Evolutionary conservation across 202 grass and related monocot species (phyloP).

Genomic region (Dendrocalamus latiflorus): DNA sequence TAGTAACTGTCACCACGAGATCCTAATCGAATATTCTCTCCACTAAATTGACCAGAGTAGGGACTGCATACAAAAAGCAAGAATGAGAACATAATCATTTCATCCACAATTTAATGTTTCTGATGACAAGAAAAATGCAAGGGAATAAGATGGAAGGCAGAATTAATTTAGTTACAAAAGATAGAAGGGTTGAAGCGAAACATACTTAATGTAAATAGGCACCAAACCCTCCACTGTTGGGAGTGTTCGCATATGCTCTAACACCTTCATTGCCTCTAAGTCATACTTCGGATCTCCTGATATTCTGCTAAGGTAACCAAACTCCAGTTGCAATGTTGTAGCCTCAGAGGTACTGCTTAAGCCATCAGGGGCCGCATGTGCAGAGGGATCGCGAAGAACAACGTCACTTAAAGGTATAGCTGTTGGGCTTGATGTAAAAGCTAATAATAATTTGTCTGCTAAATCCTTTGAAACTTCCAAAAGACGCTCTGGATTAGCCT

Average conservation of each 20-base stretch:
- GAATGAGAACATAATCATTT: constrained; percentile 24
- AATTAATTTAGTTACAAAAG: neutral
- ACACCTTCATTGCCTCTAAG: constrained; percentile 78
- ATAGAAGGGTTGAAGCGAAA: neutral
- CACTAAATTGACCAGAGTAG: constrained; percentile 80
- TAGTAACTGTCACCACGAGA: too few relatives aligned
- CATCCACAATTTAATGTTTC: neutral
- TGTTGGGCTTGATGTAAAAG: constrained; percentile 89
- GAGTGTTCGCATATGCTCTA: constrained; percentile 81
- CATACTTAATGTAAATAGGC: constrained; percentile 94
- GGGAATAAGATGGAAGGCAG: constrained; percentile 2
- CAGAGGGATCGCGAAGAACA: constrained; percentile 69
- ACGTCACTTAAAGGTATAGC: constrained; percentile 94
- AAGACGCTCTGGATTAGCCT: too few relatives aligned
- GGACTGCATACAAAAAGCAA: constrained; percentile 55
- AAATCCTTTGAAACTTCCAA: too few relatives aligned
- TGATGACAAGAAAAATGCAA: constrained; percentile 27
- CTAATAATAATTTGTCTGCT: constrained; percentile 70
- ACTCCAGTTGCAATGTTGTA: constrained; percentile 88
- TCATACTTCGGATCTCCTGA: constrained; percentile 87
- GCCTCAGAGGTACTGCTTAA: constrained; percentile 95
- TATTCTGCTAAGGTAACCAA: constrained; percentile 92
- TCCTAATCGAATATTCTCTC: too few relatives aligned
- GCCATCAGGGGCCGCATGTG: constrained; percentile 78
- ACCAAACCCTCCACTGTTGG: constrained; percentile 89